Evolutionary conservation across 768 basidiomycete genomes (phyloP).

Genomic region (Clathrus columnatus): DNA sequence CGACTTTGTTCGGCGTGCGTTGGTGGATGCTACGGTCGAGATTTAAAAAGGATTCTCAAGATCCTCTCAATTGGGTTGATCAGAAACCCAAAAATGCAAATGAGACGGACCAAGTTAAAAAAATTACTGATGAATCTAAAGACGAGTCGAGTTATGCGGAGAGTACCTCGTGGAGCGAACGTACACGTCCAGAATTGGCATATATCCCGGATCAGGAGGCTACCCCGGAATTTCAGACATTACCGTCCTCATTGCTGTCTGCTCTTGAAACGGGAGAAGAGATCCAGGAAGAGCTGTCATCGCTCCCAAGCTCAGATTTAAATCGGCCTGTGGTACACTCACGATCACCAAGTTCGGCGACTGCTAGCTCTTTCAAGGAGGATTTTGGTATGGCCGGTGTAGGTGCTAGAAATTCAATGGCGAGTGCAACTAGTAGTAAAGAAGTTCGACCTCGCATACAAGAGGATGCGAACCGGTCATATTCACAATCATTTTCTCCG

Average conservation of each 20-base stretch:
- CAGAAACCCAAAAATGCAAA: conserved; percentile 17
- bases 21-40: conserved; percentile 40
- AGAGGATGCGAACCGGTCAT: neutral
- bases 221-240: neutral
- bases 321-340: no score
- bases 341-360: neutral
- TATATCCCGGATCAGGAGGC: conserved; percentile 23
- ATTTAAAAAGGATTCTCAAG: conserved; percentile 17
- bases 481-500: neutral
- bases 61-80: conserved; percentile 11
- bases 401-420: conserved; percentile 7
- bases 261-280: no score
- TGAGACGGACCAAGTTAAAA: conserved; percentile 24
- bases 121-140: conserved; percentile 30
- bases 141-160: neutral
- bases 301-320: no score
- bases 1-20: conserved; percentile 43
- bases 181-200: conserved; percentile 23
- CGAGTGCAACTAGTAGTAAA: neutral
- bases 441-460: neutral
- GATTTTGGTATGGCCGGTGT: conserved; percentile 7
- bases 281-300: no score
- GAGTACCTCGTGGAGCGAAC: conserved; percentile 7
- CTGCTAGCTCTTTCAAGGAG: neutral
- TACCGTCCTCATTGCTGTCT: neutral